phyloP scores from a whole-genome alignment of 2,329 filamentous ascomycete genomes.

The Ophiostoma sp. region DNA sequence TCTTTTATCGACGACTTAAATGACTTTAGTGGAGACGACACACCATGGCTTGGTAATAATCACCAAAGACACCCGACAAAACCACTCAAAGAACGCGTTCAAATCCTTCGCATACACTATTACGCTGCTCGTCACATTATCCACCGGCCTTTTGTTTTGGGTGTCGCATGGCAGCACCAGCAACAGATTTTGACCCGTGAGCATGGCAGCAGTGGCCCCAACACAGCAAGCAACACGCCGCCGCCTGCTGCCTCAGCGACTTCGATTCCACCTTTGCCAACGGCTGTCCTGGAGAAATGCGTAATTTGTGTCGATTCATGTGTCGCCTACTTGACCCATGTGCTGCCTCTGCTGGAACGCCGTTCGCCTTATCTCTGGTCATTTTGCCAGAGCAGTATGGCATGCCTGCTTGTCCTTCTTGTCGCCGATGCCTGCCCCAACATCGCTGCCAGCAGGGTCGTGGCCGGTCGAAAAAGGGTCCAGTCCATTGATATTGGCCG shows the following conservation, averaged over 20 bases:
- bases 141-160: constrained; percentile 58
- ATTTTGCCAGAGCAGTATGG: constrained; percentile 40
- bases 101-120: constrained; percentile 70
- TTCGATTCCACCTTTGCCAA: neutral
- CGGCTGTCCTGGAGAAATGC: constrained; percentile 39
- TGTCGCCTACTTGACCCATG: constrained; percentile 40
- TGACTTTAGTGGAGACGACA: neutral
- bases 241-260: neutral
- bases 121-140: constrained; percentile 71
- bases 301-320: constrained; percentile 41
- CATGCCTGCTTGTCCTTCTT: constrained; percentile 39
- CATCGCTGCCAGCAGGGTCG: constrained; percentile 18
- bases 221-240: neutral
- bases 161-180: constrained; percentile 30
- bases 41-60: neutral
- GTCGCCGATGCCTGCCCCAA: constrained; percentile 37
- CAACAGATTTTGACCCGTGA: constrained; percentile 3
- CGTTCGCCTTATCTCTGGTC: constrained; percentile 43
- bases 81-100: constrained; percentile 55
- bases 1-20: neutral
- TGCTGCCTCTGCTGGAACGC: constrained; percentile 39
- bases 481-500: constrained; percentile 31
- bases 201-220: neutral
- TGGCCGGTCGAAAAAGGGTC: neutral
- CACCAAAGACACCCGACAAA: neutral